A percentile compares a stretch with the other conserved stretches of the same genome.
These are phyloP conservation scores for Tylopilus balloui DNA, from an alignment of 768 basidiomycete species.

Conservation along the genomic window DNA sequence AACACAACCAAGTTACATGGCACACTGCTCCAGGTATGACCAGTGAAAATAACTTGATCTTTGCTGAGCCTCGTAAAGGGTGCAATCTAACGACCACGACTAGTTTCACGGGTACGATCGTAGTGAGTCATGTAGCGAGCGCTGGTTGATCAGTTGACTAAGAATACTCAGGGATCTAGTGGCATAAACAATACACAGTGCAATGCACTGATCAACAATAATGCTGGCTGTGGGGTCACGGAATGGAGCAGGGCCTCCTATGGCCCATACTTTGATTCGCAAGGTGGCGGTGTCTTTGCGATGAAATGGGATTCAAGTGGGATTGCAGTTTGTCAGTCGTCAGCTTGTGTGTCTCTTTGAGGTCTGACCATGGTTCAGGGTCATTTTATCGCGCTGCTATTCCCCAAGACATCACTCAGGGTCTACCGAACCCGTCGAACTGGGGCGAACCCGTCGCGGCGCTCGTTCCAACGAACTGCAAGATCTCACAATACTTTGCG, in stretches of 20 bases:
- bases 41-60: neutral
- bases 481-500: slow-evolving; percentile 53
- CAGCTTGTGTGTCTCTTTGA: neutral
- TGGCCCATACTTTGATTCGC: slow-evolving; percentile 74
- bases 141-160: neutral
- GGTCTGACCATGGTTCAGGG: slow-evolving; percentile 41
- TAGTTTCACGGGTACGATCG: slow-evolving; percentile 59
- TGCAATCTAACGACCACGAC: slow-evolving; percentile 53
- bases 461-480: slow-evolving; percentile 50
- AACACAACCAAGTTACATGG: slow-evolving; percentile 82
- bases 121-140: slow-evolving; percentile 40
- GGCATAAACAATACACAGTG: slow-evolving; percentile 51
- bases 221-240: slow-evolving; percentile 72
- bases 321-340: slow-evolving; percentile 64
- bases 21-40: slow-evolving; percentile 59
- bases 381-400: slow-evolving; percentile 79
- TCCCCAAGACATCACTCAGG: slow-evolving; percentile 58
- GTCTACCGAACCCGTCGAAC: slow-evolving; percentile 56
- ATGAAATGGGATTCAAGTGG: slow-evolving; percentile 85
- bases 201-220: slow-evolving; percentile 46
- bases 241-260: slow-evolving; percentile 83
- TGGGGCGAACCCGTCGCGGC: slow-evolving; percentile 70
- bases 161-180: slow-evolving; percentile 39
- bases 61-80: slow-evolving; percentile 34
- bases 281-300: slow-evolving; percentile 79